Evolutionary conservation across 2,329 filamentous ascomycete species (phyloP), one percentile per base, ranked within the genome.

Genomic region (Penicillium carneum): DNA sequence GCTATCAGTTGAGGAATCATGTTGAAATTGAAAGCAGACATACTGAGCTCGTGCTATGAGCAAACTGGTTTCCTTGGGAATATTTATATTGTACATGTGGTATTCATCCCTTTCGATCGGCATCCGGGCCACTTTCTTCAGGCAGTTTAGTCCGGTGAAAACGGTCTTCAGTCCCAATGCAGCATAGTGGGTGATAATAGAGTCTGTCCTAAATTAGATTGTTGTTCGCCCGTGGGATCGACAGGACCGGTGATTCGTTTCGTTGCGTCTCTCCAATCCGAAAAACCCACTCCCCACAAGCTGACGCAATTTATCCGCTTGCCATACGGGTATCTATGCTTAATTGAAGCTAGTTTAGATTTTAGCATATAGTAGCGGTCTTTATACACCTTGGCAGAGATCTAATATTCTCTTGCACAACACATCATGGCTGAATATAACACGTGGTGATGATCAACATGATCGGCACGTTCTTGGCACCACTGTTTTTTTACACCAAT

Each of bases 1-100:
- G 53, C 18, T 56, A 58, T 9, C 0, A 53, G 11, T 36, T 46
- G 45, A 43, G 51, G 51, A 41, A 64, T 55, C 64, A 66, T 66
- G 8, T 12, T 48, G 45, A 4, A 14, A 34, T 38, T 23, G 10
- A 38, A n/a, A n/a, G 11, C 6, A 11, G 16, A 10, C 14, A n/a
- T 6, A 34, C 3, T 38, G 14, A 46, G 14, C 16, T 20, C 16
- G 3, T 5, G 14, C 3, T 12, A 18, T 23, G 10, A 3, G 11
- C 1, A 45, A 29, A 36, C 11, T 9, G 16, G 29, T 20, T 36
- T 43, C 10, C 20, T 29, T 16, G 10, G 10, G 16, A 4, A 20
- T 58, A 58, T 45, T 54, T 58, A 58, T 49, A 49, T 26, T 38
- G 31, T 11, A 7, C 2, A 41, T 29, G 23, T 36, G 0, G 29